phyloP scores from a whole-genome alignment of 345 rosid genomes.

The Corchorus olitorius region DNA sequence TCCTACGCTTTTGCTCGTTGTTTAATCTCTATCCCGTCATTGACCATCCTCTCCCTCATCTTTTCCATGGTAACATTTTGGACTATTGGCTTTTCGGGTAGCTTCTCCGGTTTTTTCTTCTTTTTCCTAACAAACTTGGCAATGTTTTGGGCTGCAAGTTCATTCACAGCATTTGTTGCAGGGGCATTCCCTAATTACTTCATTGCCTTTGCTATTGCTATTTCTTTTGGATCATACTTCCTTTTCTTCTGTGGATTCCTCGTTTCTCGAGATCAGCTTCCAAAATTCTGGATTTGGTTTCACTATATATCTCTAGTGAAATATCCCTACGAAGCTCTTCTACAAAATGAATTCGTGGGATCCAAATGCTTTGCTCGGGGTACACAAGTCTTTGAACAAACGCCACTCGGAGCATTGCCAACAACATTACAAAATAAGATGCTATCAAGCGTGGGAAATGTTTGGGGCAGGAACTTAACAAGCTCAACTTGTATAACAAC shows the following conservation, averaged over 20 bases:
- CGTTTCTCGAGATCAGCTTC: background rate
- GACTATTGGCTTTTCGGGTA: background rate
- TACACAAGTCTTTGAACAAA: background rate
- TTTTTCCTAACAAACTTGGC: background rate
- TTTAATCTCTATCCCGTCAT: background rate
- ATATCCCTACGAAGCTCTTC: constrained; percentile 3
- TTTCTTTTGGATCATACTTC: background rate
- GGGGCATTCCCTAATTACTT: background rate
- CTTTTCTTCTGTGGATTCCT: constrained; percentile 14
- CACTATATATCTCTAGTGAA: background rate
- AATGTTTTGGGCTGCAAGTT: background rate
- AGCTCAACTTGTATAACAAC: background rate
- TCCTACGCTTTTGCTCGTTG: background rate
- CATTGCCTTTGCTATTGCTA: background rate
- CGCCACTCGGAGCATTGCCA: background rate
- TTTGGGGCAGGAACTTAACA: background rate
- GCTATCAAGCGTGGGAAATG: background rate
- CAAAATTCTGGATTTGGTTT: background rate
- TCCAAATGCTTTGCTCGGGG: background rate
- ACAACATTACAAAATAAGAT: background rate
- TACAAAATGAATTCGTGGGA: background rate
- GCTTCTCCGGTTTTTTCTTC: background rate
- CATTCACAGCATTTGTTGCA: background rate
- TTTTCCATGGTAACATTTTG: background rate
- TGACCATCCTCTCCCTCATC: background rate